Conservation (phyloP, 306 rosid genomes). For the Abrus precatorius region DNA sequence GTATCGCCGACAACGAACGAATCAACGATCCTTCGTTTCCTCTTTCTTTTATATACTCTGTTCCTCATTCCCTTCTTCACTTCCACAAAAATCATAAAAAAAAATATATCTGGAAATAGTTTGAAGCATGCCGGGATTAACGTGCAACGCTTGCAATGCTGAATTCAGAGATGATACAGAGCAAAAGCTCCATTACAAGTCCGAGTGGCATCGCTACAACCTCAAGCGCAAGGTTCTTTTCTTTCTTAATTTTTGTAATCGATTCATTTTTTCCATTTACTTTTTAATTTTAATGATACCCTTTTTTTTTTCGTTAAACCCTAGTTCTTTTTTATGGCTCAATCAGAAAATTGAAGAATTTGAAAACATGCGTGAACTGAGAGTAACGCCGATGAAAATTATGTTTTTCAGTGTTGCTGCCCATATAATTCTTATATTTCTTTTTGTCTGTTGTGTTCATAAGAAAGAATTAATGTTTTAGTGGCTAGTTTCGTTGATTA, state of each 20-base stretch:
- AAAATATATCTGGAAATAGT: background rate
- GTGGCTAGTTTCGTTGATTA: background rate
- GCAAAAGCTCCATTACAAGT: constrained; percentile 89
- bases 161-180: constrained; percentile 71
- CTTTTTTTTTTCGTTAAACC: constrained; percentile 40
- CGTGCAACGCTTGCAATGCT: constrained; percentile 95
- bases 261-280: background rate
- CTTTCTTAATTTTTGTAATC: background rate
- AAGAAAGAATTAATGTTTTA: too few relatives aligned
- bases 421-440: too few relatives aligned
- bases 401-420: background rate
- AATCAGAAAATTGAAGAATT: background rate
- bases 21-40: constrained; percentile 37
- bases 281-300: background rate
- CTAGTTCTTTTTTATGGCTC: constrained; percentile 21
- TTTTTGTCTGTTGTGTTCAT: too few relatives aligned
- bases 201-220: constrained; percentile 99
- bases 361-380: background rate
- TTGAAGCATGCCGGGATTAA: constrained; percentile 67
- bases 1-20: constrained; percentile 53
- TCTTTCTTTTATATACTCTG: background rate
- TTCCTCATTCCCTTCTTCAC: background rate
- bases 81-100: background rate
- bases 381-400: background rate
- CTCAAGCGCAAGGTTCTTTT: constrained; percentile 95